Percentiles rank a stretch among this genome's conserved stretches.
Evolutionary conservation across 2,329 filamentous ascomycete species (phyloP).

Genomic region (Elsinoe fawcettii): DNA sequence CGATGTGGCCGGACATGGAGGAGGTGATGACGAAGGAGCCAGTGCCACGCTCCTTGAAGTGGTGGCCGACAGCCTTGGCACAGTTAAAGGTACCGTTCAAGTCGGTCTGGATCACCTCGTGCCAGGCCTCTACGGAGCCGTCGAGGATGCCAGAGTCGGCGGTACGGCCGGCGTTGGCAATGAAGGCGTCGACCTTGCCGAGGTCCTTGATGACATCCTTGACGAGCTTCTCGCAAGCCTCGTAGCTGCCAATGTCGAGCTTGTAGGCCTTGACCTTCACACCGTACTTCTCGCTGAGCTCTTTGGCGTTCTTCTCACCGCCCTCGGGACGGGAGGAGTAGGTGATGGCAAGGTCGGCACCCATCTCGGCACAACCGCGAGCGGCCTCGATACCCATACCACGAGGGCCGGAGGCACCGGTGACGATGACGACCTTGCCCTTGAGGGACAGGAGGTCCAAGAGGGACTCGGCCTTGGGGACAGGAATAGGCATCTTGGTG

Average conservation of each 20-base stretch:
- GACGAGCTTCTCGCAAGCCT: slow-evolving; percentile 50
- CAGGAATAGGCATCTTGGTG: slow-evolving; percentile 20
- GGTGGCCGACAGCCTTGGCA: slow-evolving; percentile 76
- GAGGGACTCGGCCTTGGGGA: slow-evolving; percentile 48
- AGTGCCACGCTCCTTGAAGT: slow-evolving; percentile 60
- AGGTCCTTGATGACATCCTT: slow-evolving; percentile 59
- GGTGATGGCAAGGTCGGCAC: slow-evolving; percentile 59
- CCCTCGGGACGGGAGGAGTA: slow-evolving; percentile 55
- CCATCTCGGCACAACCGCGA: slow-evolving; percentile 57
- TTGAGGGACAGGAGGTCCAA: slow-evolving; percentile 48
- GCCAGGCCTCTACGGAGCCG: slow-evolving; percentile 61
- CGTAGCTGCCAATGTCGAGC: slow-evolving; percentile 52
- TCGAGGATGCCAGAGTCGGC: slow-evolving; percentile 62
- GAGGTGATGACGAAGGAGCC: slow-evolving; percentile 60
- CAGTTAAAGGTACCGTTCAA: slow-evolving; percentile 81
- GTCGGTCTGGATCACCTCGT: slow-evolving; percentile 77
- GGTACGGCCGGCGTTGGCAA: slow-evolving; percentile 64
- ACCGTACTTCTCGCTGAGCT: slow-evolving; percentile 52
- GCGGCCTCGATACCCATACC: slow-evolving; percentile 62
- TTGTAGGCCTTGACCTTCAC: slow-evolving; percentile 63
- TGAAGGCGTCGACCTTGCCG: slow-evolving; percentile 59
- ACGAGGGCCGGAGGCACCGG: slow-evolving; percentile 52
- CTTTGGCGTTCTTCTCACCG: slow-evolving; percentile 58
- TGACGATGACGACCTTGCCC: slow-evolving; percentile 47
- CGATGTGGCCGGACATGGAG: slow-evolving; percentile 72